phyloP scores from a whole-genome alignment of 192 early-diverging fungal species.

The Rhizophlyctis rosea region DNA sequence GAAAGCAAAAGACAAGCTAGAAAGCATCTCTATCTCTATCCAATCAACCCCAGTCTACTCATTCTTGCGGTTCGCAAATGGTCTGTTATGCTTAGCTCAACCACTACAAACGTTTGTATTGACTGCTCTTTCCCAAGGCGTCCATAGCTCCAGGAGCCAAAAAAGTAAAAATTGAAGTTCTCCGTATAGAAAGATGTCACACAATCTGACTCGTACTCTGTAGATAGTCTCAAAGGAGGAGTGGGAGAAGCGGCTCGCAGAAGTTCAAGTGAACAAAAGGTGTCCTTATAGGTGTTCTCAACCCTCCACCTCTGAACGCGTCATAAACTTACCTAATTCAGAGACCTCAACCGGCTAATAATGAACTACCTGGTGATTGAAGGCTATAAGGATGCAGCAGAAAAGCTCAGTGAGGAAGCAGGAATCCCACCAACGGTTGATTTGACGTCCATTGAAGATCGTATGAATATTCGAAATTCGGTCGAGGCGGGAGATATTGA shows the following conservation, averaged over 20 bases:
- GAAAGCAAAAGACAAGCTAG: too few species aligned
- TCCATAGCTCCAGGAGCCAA: too few species aligned
- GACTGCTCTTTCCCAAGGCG: too few species aligned
- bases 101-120: too few species aligned
- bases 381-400: conserved; percentile 97
- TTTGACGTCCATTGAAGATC: conserved; percentile 85
- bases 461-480: conserved; percentile 91
- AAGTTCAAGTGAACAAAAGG: conserved; percentile 83
- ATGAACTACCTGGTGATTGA: conserved; percentile 99
- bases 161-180: too few species aligned
- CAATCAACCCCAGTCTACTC: too few species aligned
- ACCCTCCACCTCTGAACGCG: too few species aligned
- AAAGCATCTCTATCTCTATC: too few species aligned
- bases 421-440: conserved; percentile 78
- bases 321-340: conserved; percentile 12
- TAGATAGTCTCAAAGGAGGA: conserved; percentile 55
- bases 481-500: conserved; percentile 88
- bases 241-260: conserved; percentile 79
- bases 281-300: conserved; percentile 42
- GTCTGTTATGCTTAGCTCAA: too few species aligned
- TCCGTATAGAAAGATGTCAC: too few species aligned
- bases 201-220: too few species aligned
- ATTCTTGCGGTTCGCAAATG: too few species aligned
- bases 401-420: conserved; percentile 89
- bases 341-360: conserved; percentile 92